Evolutionary conservation across 1,284 basidiomycete genomes (phyloP), one percentile per base, ranked within the genome.

Genomic region (Malassezia slooffiae): DNA sequence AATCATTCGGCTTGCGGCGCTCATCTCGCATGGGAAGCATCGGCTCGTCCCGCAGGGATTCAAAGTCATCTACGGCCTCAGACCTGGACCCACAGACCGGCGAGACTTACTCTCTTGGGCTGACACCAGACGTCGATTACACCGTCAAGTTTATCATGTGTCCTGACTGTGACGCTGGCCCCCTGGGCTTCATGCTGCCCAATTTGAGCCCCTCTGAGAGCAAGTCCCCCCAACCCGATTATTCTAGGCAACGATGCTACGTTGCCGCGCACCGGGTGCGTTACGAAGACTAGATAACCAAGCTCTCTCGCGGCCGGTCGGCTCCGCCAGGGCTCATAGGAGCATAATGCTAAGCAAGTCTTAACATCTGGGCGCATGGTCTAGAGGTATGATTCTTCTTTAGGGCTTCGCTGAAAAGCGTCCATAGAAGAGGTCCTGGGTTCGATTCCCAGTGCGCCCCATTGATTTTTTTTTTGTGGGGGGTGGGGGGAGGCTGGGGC

Each of bases 81-180:
- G 34, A 5, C 13, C 20, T 16, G 17, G 20, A 13, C 31, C 12
- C 22, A 30, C 19, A 32, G 5, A 8, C 13, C 12, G 11, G 34
- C 13, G 2, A 10, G 12, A 21, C 35, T 19, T 28, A 4, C 10
- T 23, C 28, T 4, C 28, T 58, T 1, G 59, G 53, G 0, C 31
- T 61, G 17, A 52, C 36, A 11, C 57, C 57, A 1, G 59, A 55
- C 3, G 59, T 59, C 33, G 51, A 53, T 31, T 26, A 51, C 29
- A 57, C 55, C 20, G 58, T 68, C 38, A 68, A 68, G 47, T 67
- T 62, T 39, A 47, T 68, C 2, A 24, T 60, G 17, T 68, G 66
- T 34, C 57, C 63, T n/a, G 62, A 68, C 32, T 68, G 66, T 48
- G 64, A 63, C 28, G 60, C 57, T 38, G 66, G 66, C 2, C 66